phyloP scores from a whole-genome alignment of 2,329 filamentous ascomycete species.

The Sphaceloma murrayae region DNA sequence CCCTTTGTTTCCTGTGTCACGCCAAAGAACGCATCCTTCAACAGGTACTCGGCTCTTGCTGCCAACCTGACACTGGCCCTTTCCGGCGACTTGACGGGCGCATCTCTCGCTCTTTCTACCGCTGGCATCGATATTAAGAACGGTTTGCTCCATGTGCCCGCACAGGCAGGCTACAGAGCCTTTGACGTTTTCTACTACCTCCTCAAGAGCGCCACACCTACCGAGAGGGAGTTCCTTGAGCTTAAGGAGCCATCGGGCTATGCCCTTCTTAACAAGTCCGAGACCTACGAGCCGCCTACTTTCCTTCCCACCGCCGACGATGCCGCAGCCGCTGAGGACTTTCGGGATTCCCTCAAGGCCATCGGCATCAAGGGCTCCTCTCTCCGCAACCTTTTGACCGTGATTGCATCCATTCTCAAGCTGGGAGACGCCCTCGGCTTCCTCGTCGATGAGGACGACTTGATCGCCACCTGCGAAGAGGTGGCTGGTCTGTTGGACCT shows the following conservation, averaged over 20 bases:
- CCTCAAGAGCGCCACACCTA: slow-evolving; percentile 80
- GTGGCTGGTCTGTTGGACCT: slow-evolving; percentile 77
- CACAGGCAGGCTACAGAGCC: slow-evolving; percentile 72
- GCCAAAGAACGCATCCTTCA: slow-evolving; percentile 75
- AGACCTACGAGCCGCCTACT: slow-evolving; percentile 73
- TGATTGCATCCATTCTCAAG: slow-evolving; percentile 77
- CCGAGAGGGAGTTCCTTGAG: slow-evolving; percentile 79
- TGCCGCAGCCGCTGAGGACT: slow-evolving; percentile 84
- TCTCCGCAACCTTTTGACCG: slow-evolving; percentile 74
- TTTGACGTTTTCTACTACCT: slow-evolving; percentile 99
- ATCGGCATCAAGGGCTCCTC: slow-evolving; percentile 87
- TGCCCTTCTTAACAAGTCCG: slow-evolving; percentile 67
- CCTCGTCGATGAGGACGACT: slow-evolving; percentile 67
- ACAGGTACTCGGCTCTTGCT: slow-evolving; percentile 69
- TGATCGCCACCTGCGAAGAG: slow-evolving; percentile 84
- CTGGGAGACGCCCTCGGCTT: slow-evolving; percentile 86
- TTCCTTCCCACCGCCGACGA: slow-evolving; percentile 92
- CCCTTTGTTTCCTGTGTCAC: slow-evolving; percentile 85
- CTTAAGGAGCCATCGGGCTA: slow-evolving; percentile 71
- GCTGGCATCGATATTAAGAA: slow-evolving; percentile 76
- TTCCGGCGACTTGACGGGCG: slow-evolving; percentile 65
- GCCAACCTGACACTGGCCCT: slow-evolving; percentile 75
- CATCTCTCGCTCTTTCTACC: slow-evolving; percentile 68
- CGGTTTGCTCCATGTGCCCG: slow-evolving; percentile 71
- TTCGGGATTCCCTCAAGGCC: slow-evolving; percentile 72